These are phyloP conservation scores for Trichoderma gracile DNA, from an alignment of 2,329 filamentous ascomycete species.

Conservation along the genomic window DNA sequence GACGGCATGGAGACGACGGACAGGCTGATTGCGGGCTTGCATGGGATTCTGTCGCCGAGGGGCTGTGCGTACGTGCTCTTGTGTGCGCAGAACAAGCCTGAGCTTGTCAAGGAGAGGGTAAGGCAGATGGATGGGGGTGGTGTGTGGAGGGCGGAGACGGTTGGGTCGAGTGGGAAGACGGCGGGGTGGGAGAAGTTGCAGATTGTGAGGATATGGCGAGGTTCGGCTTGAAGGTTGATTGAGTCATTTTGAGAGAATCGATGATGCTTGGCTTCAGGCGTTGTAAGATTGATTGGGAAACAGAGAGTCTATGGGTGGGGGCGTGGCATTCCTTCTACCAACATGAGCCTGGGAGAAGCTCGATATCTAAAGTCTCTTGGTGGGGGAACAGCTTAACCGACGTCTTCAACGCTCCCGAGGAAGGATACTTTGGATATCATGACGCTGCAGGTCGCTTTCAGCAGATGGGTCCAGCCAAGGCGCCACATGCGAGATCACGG, in stretches of 20 bases:
- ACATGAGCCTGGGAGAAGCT: no score
- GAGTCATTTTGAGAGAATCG: no score
- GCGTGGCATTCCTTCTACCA: no score
- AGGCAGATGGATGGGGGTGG: slow-evolving; percentile 47
- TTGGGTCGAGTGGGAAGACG: slow-evolving; percentile 79
- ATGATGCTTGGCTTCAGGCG: no score
- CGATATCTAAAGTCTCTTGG: no score
- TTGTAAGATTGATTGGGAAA: no score
- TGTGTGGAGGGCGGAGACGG: slow-evolving; percentile 72
- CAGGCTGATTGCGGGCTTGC: slow-evolving; percentile 70
- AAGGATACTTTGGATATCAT: no score
- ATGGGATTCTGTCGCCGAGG: slow-evolving; percentile 59
- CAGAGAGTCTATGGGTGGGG: no score
- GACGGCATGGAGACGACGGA: slow-evolving; percentile 96
- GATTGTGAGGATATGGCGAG: slow-evolving; percentile 81
- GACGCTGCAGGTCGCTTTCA: no score
- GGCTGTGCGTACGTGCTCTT: slow-evolving; percentile 89
- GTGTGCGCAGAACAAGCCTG: slow-evolving; percentile 86
- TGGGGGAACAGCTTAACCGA: no score
- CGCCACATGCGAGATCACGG: neutral
- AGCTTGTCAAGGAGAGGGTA: slow-evolving; percentile 66
- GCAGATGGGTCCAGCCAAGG: no score
- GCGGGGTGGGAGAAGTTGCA: slow-evolving; percentile 94
- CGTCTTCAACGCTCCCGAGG: no score
- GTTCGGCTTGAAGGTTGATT: slow-evolving; percentile 30